Evolutionary conservation across 768 basidiomycete genomes (phyloP), one percentile per base, ranked within the genome.

Genomic region (Lactarius evosmus): DNA sequence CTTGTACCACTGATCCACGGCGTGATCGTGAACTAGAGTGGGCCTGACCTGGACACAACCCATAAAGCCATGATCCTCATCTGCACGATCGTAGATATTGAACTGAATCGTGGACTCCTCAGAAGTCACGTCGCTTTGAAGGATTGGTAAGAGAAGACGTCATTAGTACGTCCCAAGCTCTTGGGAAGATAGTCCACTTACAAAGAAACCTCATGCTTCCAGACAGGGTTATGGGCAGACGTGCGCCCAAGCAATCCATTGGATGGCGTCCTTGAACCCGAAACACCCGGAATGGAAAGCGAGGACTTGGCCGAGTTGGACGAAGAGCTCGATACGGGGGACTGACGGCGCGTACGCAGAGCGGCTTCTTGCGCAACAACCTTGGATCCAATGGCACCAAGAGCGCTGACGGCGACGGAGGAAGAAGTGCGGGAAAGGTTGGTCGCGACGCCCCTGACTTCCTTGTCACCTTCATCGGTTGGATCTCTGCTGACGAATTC

Each of bases 121-220:
- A 12, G 92, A 92, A 30, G 93, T 98, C 59, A 98, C 90, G 76
- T 99, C 97, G 81, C 96, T 98, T 74, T 38, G 60, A 70, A 56
- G 67, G 60, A 61, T 62, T 16, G 56, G 51, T 16, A 59, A 51
- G 55, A 50, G 36, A 59, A 16, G 41, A 41, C 36, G 64, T 61
- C 46, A 61, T 61, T 6, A 56, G 32, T 36, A 32, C 30, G 51
- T 49, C 50, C 25, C 36, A 56, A 36, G 63, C 49, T 30, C 38
- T 25, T 14, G 44, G 41, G 38, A 59, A 62, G 65, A 57, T 63
- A 64, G 41, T 46, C n/a, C 8, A 83, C 95, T 76, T 76, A 98
- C 96, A 99, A 99, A 50, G 92, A 88, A 36, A 98, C 97, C 74
- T 98, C 91, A 74, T 98, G 96, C 78, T 99, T 99, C 97, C 97